A percentile compares a stretch with the other conserved stretches of the same genome.
Evolutionary conservation across 2,329 filamentous ascomycete genomes (phyloP).

Genomic region (Boeremia exigua): DNA sequence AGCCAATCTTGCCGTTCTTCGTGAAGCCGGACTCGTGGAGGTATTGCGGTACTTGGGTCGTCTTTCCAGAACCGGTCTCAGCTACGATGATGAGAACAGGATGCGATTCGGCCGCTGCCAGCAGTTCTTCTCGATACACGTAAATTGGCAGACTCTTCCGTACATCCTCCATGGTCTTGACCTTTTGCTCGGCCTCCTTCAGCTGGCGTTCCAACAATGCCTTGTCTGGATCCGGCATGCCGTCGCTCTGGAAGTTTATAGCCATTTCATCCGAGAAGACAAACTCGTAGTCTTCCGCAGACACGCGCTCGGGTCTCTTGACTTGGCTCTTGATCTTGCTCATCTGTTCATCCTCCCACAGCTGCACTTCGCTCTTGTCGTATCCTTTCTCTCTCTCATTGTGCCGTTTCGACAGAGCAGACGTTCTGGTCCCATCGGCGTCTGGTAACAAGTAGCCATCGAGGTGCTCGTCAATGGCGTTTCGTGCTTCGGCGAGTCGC

Average conservation of each 20-base stretch:
- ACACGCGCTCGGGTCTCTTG: conserved; percentile 71
- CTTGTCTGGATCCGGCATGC: conserved; percentile 53
- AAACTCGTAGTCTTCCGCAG: conserved; percentile 87
- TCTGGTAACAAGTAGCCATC: conserved; percentile 94
- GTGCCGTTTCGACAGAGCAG: conserved; percentile 85
- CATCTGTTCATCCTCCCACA: conserved; percentile 92
- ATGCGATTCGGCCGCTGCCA: conserved; percentile 83
- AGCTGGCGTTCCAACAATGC: conserved; percentile 81
- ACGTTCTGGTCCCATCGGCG: conserved; percentile 85
- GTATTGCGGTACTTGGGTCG: conserved; percentile 93
- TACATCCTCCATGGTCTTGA: conserved; percentile 87
- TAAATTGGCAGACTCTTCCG: conserved; percentile 91
- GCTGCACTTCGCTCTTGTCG: conserved; percentile 91
- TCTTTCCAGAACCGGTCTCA: conserved; percentile 95
- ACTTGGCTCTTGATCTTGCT: conserved; percentile 72
- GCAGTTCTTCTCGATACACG: conserved; percentile 81
- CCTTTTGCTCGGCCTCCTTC: conserved; percentile 86
- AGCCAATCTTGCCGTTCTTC: conserved; percentile 81
- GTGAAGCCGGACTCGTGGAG: conserved; percentile 68
- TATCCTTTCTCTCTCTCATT: conserved; percentile 88
- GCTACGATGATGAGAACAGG: conserved; percentile 92
- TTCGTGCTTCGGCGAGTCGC: conserved; percentile 79
- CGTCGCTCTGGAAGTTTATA: conserved; percentile 81
- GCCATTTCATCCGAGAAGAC: conserved; percentile 90
- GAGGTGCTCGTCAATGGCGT: conserved; percentile 86